Percentiles rank a stretch among this genome's conserved stretches.
phyloP scores from a whole-genome alignment of 2,329 filamentous ascomycete genomes.

The Aspergillus fumigatus region DNA sequence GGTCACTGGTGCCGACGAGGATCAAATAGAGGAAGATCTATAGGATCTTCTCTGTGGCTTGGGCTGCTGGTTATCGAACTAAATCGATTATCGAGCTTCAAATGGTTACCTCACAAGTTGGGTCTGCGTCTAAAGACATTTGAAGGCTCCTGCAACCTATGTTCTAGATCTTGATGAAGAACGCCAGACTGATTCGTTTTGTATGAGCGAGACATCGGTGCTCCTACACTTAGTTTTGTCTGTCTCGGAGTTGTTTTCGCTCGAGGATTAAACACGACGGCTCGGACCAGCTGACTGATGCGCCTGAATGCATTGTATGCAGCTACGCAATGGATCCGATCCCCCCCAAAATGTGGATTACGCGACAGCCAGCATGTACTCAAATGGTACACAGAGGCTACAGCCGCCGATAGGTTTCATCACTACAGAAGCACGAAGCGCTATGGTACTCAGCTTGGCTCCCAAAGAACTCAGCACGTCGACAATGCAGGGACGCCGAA shows the following conservation, averaged over 20 bases:
- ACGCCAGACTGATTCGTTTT: not conserved
- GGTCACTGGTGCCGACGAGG: slow-evolving; percentile 13
- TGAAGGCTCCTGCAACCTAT: not conserved
- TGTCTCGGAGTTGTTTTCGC: not conserved
- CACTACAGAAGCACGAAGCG: not conserved
- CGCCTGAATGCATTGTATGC: not conserved
- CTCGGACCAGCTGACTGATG: not conserved
- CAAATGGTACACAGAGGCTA: not conserved
- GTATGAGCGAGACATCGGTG: not conserved
- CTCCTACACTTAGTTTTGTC: not conserved
- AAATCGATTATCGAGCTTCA: not conserved
- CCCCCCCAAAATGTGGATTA: not conserved
- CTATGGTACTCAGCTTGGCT: not conserved
- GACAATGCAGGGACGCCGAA: not conserved
- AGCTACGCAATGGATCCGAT: not conserved
- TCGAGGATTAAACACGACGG: not conserved
- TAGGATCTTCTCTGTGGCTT: not conserved
- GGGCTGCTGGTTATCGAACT: not conserved
- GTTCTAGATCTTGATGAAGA: not conserved
- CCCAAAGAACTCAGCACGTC: not conserved
- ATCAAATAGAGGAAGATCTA: slow-evolving; percentile 9
- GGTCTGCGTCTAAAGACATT: not conserved
- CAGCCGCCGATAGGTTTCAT: not conserved
- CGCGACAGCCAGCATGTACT: not conserved
- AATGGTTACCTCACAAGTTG: not conserved